A percentile compares a stretch with the other conserved stretches of the same genome.
These are phyloP conservation scores for Lathyrus oleraceus DNA, from an alignment of 306 rosid genomes.

Conservation along the genomic window DNA sequence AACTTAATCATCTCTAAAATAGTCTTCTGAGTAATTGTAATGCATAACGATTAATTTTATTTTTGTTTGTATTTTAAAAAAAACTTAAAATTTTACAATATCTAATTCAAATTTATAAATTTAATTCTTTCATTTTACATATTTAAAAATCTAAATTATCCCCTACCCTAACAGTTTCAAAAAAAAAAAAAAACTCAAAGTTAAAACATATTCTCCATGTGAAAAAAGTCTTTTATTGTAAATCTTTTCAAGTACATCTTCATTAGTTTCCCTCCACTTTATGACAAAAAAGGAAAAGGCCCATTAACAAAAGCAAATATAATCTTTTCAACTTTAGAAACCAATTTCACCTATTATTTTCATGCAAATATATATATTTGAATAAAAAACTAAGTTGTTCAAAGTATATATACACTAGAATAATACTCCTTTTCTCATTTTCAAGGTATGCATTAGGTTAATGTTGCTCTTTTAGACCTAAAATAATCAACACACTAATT, in stretches of 20 bases:
- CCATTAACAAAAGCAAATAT: slow-evolving; percentile 52
- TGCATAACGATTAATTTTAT: too few relatives aligned
- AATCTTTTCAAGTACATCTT: slow-evolving; percentile 50
- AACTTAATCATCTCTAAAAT: too few relatives aligned
- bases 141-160: too few relatives aligned
- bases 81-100: too few relatives aligned
- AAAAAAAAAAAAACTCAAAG: not conserved
- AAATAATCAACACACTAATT: slow-evolving; percentile 37
- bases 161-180: too few relatives aligned
- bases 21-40: too few relatives aligned
- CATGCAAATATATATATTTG: slow-evolving; percentile 43
- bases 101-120: too few relatives aligned
- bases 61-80: too few relatives aligned
- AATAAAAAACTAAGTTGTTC: slow-evolving; percentile 39
- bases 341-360: slow-evolving; percentile 60
- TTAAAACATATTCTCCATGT: slow-evolving; percentile 41
- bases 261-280: slow-evolving; percentile 53
- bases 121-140: too few relatives aligned
- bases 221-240: slow-evolving; percentile 48
- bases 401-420: not conserved
- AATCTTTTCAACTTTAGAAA: slow-evolving; percentile 58
- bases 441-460: slow-evolving; percentile 60
- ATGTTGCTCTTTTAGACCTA: slow-evolving; percentile 42
- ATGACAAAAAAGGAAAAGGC: slow-evolving; percentile 50
- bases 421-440: slow-evolving; percentile 41